phyloP scores from a whole-genome alignment of 2,329 filamentous ascomycete species.

The Scedosporium dehoogii region DNA sequence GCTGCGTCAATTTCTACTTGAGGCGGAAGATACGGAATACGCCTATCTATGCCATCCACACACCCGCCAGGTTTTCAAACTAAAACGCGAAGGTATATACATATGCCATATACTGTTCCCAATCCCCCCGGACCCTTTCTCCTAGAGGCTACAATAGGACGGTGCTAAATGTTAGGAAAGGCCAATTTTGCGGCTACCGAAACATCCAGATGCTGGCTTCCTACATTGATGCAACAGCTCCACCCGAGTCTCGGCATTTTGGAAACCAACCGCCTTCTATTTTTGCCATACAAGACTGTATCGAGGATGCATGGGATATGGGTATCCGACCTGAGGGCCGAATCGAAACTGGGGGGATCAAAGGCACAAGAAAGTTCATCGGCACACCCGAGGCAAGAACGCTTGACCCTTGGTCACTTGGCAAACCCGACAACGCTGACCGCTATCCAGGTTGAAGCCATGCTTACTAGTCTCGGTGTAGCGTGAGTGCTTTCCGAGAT shows the following conservation, averaged over 20 bases:
- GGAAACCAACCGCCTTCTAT: constrained; percentile 58
- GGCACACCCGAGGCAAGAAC: constrained; percentile 70
- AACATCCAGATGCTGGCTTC: constrained; percentile 90
- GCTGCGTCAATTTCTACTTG: background rate
- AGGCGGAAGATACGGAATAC: constrained; percentile 41
- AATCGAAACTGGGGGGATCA: constrained; percentile 76
- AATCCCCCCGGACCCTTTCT: background rate
- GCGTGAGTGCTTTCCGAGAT: constrained; percentile 32
- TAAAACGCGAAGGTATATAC: constrained; percentile 55
- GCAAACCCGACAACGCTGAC: background rate
- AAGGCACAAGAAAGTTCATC: constrained; percentile 87
- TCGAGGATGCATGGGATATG: constrained; percentile 80
- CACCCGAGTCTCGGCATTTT: constrained; percentile 51
- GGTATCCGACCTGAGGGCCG: constrained; percentile 69
- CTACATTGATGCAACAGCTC: constrained; percentile 55
- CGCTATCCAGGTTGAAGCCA: constrained; percentile 56
- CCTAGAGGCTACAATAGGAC: background rate
- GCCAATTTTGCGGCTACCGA: constrained; percentile 88
- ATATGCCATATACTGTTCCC: too few relatives aligned
- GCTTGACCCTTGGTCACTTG: background rate
- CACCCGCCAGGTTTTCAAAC: constrained; percentile 72
- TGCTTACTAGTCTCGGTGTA: constrained; percentile 62
- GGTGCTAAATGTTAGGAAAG: constrained; percentile 25
- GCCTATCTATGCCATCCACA: constrained; percentile 72
- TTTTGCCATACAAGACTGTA: constrained; percentile 72